phyloP scores from a whole-genome alignment of 441 rosid genomes.

The Euphorbia celastroides region DNA sequence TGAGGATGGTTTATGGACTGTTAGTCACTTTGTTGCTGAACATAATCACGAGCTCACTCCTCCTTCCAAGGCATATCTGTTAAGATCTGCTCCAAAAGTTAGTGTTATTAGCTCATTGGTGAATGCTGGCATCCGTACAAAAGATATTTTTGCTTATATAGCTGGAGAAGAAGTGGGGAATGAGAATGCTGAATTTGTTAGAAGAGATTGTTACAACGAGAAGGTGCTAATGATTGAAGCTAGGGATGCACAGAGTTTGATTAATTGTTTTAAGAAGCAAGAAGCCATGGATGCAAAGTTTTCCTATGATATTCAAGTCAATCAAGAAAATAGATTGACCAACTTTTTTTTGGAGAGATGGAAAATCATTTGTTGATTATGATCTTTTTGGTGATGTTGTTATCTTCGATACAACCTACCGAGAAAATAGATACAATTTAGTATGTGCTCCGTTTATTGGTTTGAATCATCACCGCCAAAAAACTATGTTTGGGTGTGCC shows the following conservation, averaged over 20 bases:
- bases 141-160: background rate
- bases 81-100: background rate
- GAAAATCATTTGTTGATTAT: background rate
- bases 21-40: too few relatives aligned
- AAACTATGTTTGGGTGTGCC: background rate
- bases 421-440: background rate
- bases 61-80: too few relatives aligned
- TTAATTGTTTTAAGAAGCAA: background rate
- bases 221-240: background rate
- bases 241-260: background rate
- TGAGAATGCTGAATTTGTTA: background rate
- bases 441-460: conserved; percentile 9
- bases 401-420: background rate
- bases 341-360: conserved; percentile 5
- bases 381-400: conserved; percentile 13
- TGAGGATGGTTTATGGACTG: too few relatives aligned
- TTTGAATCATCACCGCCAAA: background rate
- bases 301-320: background rate
- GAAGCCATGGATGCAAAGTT: background rate
- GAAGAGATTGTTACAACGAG: background rate
- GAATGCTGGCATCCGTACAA: background rate
- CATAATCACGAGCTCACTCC: too few relatives aligned
- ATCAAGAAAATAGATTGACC: conserved; percentile 1
- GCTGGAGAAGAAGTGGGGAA: background rate
- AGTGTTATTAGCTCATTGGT: background rate